Percentiles rank a stretch among this genome's conserved stretches.
These are phyloP conservation scores for Alternaria alternata DNA, from an alignment of 2,329 filamentous ascomycete species.

Conservation along the genomic window DNA sequence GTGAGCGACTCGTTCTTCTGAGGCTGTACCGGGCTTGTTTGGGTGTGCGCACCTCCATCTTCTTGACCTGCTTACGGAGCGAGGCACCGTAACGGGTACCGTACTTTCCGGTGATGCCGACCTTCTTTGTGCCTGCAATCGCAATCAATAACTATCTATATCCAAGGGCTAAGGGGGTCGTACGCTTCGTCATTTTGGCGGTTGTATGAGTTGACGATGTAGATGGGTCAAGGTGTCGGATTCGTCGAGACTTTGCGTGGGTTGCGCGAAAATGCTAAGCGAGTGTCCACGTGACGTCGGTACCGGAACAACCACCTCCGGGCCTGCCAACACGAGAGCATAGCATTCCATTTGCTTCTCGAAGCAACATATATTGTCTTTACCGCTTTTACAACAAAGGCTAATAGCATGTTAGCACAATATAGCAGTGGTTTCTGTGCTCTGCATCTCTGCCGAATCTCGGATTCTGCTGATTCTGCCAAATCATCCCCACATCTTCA, in stretches of 20 bases:
- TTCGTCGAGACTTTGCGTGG: slow-evolving; percentile 11
- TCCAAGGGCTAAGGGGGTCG: slow-evolving; percentile 23
- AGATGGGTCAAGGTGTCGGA: slow-evolving; percentile 27
- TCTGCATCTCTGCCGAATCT: neutral
- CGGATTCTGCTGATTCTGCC: neutral
- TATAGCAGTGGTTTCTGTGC: neutral
- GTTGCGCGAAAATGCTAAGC: slow-evolving; percentile 16
- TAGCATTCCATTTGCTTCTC: neutral
- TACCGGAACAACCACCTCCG: slow-evolving; percentile 22
- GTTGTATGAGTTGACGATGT: slow-evolving; percentile 34
- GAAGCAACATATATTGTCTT: neutral
- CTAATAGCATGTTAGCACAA: neutral
- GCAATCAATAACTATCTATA: slow-evolving; percentile 27
- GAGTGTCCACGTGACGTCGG: slow-evolving; percentile 4
- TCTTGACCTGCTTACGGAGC: slow-evolving; percentile 99
- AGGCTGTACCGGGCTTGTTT: slow-evolving; percentile 7
- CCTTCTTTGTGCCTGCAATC: slow-evolving; percentile 62
- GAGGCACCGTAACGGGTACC: slow-evolving; percentile 98
- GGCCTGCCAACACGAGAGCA: neutral
- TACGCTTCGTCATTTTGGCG: slow-evolving; percentile 65
- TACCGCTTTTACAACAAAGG: neutral
- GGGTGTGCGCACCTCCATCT: slow-evolving; percentile 75
- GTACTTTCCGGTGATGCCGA: slow-evolving; percentile 97
- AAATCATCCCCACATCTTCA: neutral
- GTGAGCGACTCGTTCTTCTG: slow-evolving; percentile 30